These are phyloP conservation scores for Candida palmyrensis DNA, from an alignment of 805 yeast species.

Conservation along the genomic window DNA sequence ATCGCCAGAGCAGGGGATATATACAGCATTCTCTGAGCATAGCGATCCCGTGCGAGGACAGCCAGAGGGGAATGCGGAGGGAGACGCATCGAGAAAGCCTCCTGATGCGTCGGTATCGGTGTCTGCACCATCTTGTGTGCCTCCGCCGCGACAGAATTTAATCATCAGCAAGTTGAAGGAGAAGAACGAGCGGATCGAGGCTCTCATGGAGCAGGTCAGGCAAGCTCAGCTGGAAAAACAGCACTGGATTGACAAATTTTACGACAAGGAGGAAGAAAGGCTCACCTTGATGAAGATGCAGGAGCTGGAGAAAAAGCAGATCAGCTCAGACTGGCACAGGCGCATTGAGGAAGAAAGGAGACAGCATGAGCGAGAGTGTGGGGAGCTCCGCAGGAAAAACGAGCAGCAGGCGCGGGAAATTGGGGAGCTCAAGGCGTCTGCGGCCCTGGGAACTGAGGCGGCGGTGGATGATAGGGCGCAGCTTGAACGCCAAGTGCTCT, in stretches of 20 bases:
- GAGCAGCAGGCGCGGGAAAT: neutral
- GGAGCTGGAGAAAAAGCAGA: conserved; percentile 2
- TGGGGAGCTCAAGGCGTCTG: no score
- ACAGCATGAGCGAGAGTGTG: neutral
- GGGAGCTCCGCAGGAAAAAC: neutral
- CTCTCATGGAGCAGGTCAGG: conserved; percentile 1
- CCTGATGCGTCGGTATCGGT: no score
- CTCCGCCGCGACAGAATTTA: no score
- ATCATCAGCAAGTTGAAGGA: conserved; percentile 4
- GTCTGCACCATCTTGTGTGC: no score
- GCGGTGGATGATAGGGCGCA: conserved; percentile 2
- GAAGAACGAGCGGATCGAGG: conserved; percentile 5
- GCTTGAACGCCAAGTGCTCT: neutral
- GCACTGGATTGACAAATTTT: conserved; percentile 1
- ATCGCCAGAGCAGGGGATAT: no score
- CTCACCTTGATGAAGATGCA: neutral
- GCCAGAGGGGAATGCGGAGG: no score
- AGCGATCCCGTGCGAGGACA: no score
- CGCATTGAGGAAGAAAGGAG: neutral
- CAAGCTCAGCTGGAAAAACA: conserved; percentile 6
- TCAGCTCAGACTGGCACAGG: conserved; percentile 1
- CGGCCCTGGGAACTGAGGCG: no score
- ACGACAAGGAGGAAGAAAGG: conserved; percentile 2
- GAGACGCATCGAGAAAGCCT: no score
- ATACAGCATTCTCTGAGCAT: no score